phyloP scores from a whole-genome alignment of 2,329 filamentous ascomycete species.

The Fusarium stilboides region DNA sequence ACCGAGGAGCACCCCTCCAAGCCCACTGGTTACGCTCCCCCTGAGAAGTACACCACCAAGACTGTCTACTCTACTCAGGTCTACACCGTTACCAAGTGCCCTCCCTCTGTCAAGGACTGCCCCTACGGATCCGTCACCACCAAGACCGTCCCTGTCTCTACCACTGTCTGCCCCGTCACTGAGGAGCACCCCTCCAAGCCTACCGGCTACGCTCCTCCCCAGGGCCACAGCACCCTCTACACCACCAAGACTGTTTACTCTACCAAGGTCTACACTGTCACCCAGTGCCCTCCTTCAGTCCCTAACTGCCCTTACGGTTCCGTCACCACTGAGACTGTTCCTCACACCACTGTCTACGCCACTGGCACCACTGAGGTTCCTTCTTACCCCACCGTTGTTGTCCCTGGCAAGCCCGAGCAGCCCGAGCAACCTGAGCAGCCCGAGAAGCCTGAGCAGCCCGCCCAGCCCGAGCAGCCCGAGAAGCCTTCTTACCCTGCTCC shows the following conservation, averaged over 20 bases:
- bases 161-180: slow-evolving; percentile 23
- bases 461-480: slow-evolving; percentile 22
- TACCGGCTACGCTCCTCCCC: slow-evolving; percentile 53
- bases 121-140: slow-evolving; percentile 51
- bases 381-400: slow-evolving; percentile 34
- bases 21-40: slow-evolving; percentile 37
- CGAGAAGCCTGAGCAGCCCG: slow-evolving; percentile 26
- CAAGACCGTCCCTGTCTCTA: slow-evolving; percentile 14
- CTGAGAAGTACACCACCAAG: slow-evolving; percentile 53
- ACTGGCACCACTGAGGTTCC: slow-evolving; percentile 42
- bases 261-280: slow-evolving; percentile 55
- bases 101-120: slow-evolving; percentile 50
- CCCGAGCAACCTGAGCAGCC: slow-evolving; percentile 18
- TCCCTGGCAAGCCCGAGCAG: slow-evolving; percentile 29
- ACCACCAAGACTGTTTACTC: slow-evolving; percentile 53
- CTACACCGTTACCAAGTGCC: slow-evolving; percentile 53
- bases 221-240: slow-evolving; percentile 46
- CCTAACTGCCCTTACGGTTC: slow-evolving; percentile 53
- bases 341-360: slow-evolving; percentile 33
- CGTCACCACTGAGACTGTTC: slow-evolving; percentile 47
- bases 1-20: slow-evolving; percentile 36
- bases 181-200: slow-evolving; percentile 34
- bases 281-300: slow-evolving; percentile 50
- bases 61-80: slow-evolving; percentile 52
- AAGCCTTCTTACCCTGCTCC: slow-evolving; percentile 18